Base-by-base conservation (phyloP, 768 basidiomycete genomes). In the Crassisporium funariophilum region DNA sequence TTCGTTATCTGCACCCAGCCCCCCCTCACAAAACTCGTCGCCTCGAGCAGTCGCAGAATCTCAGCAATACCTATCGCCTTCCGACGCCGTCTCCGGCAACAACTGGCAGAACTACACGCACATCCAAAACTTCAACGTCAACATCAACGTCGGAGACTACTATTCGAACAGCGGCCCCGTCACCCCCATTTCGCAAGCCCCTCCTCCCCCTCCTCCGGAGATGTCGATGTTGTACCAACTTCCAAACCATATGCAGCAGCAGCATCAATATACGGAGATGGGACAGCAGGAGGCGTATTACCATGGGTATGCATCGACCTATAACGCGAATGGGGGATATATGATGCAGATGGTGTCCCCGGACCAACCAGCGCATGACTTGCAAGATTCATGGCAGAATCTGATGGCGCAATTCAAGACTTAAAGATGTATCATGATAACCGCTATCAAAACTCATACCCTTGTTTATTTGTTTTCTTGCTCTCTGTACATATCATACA, bases 331-430 rank as follows among this genome's bases (percentile, higher is more conserved):
- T 31, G 39, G 53, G 3, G n/a, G n/a, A n/a, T n/a, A n/a, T n/a
- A n/a, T n/a, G n/a, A n/a, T n/a, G n/a, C n/a, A n/a, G n/a, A n/a
- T 55, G 52, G 55, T 56, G 20, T 25, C 55, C 31, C 53, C 54
- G 29, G 47, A 41, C 20, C 40, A 65, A n/a, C 63, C 67, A 23
- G 57, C 64, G 20, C 64, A 68, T 20, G 73, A 74, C 48, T 48
- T 72, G 24, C 62, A 63, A 44, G 72, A 73, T 42, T 70, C 75
- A 10, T 79, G 77, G 77, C 71, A 74, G 35, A 76, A 73, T 51
- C 71, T 78, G 38, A 61, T 74, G 57, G 65, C 73, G 12, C 76
- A 75, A 48, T 78, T 71, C 55, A 74, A 71, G 50, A 56, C 54
- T 58, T 56, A 35, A 47, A n/a, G n/a, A n/a, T n/a, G n/a, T n/a